These are phyloP conservation scores for Dactylellina haptotyla DNA, from an alignment of 2,329 filamentous ascomycete genomes.

Conservation along the genomic window DNA sequence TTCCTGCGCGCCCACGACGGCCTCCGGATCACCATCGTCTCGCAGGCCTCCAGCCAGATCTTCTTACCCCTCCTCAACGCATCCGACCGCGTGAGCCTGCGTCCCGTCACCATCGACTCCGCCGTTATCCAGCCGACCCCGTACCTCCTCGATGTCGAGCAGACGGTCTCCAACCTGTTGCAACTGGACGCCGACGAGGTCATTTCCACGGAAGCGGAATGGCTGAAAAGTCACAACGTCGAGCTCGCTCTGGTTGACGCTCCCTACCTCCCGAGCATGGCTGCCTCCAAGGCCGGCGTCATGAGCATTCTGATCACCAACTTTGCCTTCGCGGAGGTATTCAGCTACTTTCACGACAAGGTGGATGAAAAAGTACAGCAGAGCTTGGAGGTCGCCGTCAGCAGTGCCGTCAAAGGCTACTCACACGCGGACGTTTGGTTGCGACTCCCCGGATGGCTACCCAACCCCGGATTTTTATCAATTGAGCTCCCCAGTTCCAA, in stretches of 20 bases:
- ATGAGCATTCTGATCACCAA: conserved; percentile 44
- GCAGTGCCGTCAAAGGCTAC: conserved; percentile 23
- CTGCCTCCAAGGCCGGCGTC: conserved; percentile 17
- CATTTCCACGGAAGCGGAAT: conserved; percentile 20
- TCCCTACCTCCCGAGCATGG: conserved; percentile 30
- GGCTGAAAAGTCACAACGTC: conserved; percentile 22
- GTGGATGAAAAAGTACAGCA: not conserved
- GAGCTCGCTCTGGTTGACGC: conserved; percentile 38
- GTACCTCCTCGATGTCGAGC: conserved; percentile 31
- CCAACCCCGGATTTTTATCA: conserved; percentile 43
- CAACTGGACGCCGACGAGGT: conserved; percentile 19
- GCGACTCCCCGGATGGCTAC: conserved; percentile 36
- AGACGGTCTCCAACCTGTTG: conserved; percentile 32
- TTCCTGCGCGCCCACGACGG: conserved; percentile 29
- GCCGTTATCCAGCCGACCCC: conserved; percentile 43
- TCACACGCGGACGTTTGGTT: conserved; percentile 44
- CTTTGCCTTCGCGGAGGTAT: conserved; percentile 49
- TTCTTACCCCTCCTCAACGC: conserved; percentile 46
- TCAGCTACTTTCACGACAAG: conserved; percentile 45
- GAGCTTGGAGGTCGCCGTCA: conserved; percentile 5
- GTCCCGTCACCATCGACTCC: conserved; percentile 37
- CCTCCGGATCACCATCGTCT: conserved; percentile 36
- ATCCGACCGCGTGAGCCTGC: conserved; percentile 30
- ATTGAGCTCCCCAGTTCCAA: conserved; percentile 23
- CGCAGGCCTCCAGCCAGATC: conserved; percentile 43